These are phyloP conservation scores for Chlorella sp. DNA, from an alignment of 139 green algal genomes.

Conservation along the genomic window DNA sequence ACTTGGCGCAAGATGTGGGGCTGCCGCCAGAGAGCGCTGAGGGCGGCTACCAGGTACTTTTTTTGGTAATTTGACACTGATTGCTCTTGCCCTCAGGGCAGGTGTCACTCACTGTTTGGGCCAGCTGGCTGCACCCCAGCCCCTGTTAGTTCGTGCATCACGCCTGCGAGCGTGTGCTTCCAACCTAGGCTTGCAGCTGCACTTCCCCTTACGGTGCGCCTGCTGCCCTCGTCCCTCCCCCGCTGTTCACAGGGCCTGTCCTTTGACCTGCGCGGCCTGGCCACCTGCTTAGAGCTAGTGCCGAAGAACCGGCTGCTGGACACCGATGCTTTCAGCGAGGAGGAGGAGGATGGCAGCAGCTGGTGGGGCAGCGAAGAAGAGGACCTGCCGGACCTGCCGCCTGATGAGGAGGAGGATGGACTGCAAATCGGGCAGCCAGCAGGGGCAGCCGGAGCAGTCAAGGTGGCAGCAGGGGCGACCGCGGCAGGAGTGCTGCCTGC, in stretches of 20 bases:
- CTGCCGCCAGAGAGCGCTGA: background rate
- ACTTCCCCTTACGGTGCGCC: too few relatives aligned
- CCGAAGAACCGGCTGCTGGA: slow-evolving; percentile 21
- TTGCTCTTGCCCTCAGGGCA: too few relatives aligned
- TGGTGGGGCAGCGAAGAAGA: background rate
- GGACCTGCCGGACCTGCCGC: background rate
- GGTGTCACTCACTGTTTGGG: too few relatives aligned
- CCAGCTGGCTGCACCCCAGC: too few relatives aligned
- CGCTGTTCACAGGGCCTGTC: slow-evolving; percentile 32
- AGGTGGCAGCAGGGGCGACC: background rate
- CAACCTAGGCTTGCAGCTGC: too few relatives aligned
- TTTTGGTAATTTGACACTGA: too few relatives aligned
- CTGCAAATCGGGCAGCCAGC: background rate
- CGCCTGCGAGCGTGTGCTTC: too few relatives aligned
- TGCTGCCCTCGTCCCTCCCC: too few relatives aligned
- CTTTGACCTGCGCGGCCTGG: slow-evolving; percentile 35
- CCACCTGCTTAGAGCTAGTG: slow-evolving; percentile 21
- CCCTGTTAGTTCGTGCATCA: too few relatives aligned
- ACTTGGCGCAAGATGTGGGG: slow-evolving; percentile 26
- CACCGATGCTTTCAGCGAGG: slow-evolving; percentile 27
- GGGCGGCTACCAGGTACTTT: background rate
- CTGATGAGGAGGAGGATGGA: background rate
- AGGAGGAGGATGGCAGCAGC: background rate
- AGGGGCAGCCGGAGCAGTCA: background rate
- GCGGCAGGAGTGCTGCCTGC: background rate